These are phyloP conservation scores for Rosa rugosa DNA, from an alignment of 306 rosid genomes.

Conservation along the genomic window DNA sequence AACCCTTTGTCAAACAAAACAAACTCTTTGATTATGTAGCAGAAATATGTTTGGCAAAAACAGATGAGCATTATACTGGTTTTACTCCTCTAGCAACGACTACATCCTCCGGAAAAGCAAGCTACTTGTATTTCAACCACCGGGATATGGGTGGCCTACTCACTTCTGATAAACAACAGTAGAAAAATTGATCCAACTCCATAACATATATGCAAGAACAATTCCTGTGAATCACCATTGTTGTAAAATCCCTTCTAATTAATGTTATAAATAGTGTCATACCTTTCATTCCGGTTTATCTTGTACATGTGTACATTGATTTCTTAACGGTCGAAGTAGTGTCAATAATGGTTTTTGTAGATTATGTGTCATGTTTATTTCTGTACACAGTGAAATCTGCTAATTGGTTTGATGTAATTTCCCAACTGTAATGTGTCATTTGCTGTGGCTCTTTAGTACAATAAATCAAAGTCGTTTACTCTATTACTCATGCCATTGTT, in stretches of 20 bases:
- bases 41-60: slow-evolving; percentile 1
- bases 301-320: not conserved
- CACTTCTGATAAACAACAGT: slow-evolving; percentile 15
- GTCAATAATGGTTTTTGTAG: not conserved
- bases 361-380: not conserved
- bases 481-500: not conserved
- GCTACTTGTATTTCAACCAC: slow-evolving; percentile 50
- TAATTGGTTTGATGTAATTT: not conserved
- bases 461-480: not conserved
- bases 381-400: not conserved
- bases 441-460: not conserved
- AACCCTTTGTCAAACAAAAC: slow-evolving; percentile 41
- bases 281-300: not conserved
- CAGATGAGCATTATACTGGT: not conserved
- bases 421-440: not conserved
- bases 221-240: not conserved
- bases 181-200: slow-evolving; percentile 2
- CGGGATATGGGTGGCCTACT: slow-evolving; percentile 20
- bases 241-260: not conserved
- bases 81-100: not conserved
- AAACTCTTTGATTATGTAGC: not conserved
- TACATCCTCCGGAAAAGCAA: slow-evolving; percentile 48
- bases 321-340: not conserved
- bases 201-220: not conserved
- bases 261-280: not conserved